Evolutionary conservation across 305 asterid genomes (phyloP), one percentile per base, ranked within the genome.

Genomic region (Fraxinus latifolia): DNA sequence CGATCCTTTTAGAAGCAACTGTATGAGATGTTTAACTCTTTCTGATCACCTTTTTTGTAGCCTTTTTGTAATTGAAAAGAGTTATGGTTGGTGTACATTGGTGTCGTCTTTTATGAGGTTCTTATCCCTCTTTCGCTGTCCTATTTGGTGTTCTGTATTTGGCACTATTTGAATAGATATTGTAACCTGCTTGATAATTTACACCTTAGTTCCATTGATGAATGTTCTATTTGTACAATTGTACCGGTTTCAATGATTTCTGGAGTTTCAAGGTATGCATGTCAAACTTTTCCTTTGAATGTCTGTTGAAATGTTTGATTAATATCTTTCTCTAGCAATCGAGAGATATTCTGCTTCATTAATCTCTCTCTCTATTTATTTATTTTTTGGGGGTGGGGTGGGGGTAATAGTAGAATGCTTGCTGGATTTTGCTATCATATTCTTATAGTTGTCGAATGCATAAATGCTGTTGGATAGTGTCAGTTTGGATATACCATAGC

Each of bases 181-280:
- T 65, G 53, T 67, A 34, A 39, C 6, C 74, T 79, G 27, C 79
- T 33, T 36, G 77, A 42, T 19, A 60, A 14, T 29, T 25, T 31
- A 15, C 33, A 77, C 34, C 50, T 77, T 50, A 31, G 37, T 77
- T 68, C 44, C 36, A 12, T 78, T 82, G 37, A n/a, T 60, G 47
- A 39, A 17, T 60, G 4, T 25, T 79, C 47, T 25, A 11, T 74
- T 37, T 81, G n/a, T 68, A 60, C 47, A 11, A 58, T 37, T 81
- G n/a, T 68, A 60, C 47, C 9, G 44, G 2, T 72, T 7, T 5
- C 15, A 0, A 36, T 70, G 77, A 39, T 29, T 44, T 42, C 34
- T 8, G 19, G 17, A 15, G 34, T 50, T 31, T 42, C 37, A 39
- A 78, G 33, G 70, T 72, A 36, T 58, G 71, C 8, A 21, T 19